Conservation (phyloP, 768 basidiomycete genomes). For the Trametes meyenii region DNA sequence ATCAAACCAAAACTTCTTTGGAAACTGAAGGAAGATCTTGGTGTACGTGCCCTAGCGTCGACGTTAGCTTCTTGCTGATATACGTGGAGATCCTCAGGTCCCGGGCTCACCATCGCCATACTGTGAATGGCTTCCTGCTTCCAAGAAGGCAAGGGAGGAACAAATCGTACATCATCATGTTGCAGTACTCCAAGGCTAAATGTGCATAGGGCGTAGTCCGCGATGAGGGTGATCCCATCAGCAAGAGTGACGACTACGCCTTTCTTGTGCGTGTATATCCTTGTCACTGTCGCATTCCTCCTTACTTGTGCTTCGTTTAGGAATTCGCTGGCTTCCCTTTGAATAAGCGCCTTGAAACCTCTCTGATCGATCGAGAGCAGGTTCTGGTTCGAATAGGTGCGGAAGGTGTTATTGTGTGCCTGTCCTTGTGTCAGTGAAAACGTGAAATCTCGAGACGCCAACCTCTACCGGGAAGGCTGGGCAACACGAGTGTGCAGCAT, state of each 20-base stretch:
- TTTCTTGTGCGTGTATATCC: slow-evolving; percentile 47
- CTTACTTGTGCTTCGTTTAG: slow-evolving; percentile 49
- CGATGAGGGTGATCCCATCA: slow-evolving; percentile 46
- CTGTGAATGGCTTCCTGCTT: slow-evolving; percentile 65
- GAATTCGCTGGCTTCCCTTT: slow-evolving; percentile 59
- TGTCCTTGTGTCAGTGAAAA: slow-evolving; percentile 30
- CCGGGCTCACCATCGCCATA: slow-evolving; percentile 54
- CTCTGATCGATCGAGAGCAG: slow-evolving; percentile 59
- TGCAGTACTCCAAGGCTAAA: slow-evolving; percentile 76
- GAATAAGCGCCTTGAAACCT: slow-evolving; percentile 60
- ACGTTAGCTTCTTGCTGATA: slow-evolving; percentile 54
- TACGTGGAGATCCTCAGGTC: no score
- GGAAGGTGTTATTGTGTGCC: slow-evolving; percentile 67
- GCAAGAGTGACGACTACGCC: slow-evolving; percentile 51
- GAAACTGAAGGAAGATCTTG: slow-evolving; percentile 69
- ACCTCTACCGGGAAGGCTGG: slow-evolving; percentile 28
- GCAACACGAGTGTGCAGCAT: slow-evolving; percentile 12
- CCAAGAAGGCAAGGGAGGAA: slow-evolving; percentile 56
- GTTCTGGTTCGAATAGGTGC: slow-evolving; percentile 56
- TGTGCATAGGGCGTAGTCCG: slow-evolving; percentile 64
- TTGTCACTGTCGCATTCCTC: slow-evolving; percentile 53
- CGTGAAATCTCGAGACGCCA: background rate
- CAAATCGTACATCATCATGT: slow-evolving; percentile 58
- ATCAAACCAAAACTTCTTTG: slow-evolving; percentile 60
- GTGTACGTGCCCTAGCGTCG: slow-evolving; percentile 65